These are phyloP conservation scores for Nasturtium officinale DNA, from an alignment of 345 rosid species.

Conservation along the genomic window DNA sequence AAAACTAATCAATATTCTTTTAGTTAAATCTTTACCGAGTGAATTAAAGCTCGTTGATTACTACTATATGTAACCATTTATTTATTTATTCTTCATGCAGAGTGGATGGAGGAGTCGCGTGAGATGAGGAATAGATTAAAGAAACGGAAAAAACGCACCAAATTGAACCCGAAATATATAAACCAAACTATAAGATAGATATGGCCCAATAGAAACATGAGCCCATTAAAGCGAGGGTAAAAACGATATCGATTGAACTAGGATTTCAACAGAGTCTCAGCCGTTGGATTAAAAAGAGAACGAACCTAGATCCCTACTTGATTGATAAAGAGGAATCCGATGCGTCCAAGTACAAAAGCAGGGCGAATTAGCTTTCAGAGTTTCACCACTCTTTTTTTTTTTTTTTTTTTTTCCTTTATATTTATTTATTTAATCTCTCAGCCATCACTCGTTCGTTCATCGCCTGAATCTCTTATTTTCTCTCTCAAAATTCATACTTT, in stretches of 20 bases:
- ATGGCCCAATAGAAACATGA: neutral
- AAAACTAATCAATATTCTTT: constrained; percentile 4
- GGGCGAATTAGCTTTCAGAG: constrained; percentile 10
- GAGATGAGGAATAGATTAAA: neutral
- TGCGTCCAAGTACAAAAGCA: constrained; percentile 34
- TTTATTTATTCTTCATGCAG: neutral
- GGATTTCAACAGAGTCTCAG: neutral
- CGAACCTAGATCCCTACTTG: constrained; percentile 24
- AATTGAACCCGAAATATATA: neutral
- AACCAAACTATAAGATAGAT: neutral
- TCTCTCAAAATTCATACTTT: neutral
- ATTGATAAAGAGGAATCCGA: constrained; percentile 31
- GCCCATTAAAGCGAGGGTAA: neutral
- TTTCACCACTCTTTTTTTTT: neutral
- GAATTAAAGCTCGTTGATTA: neutral
- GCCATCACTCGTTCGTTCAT: neutral
- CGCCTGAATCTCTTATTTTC: constrained; percentile 1
- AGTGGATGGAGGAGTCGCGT: neutral
- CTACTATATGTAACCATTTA: neutral
- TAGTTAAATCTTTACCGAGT: neutral
- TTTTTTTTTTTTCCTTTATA: neutral
- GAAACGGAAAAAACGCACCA: neutral
- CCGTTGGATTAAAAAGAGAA: constrained; percentile 31
- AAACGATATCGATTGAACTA: neutral
- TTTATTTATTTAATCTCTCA: neutral